A percentile compares a stretch with the other conserved stretches of the same genome.
Evolutionary conservation across 805 yeast species (phyloP).

Genomic region (Pichia eremophila): DNA sequence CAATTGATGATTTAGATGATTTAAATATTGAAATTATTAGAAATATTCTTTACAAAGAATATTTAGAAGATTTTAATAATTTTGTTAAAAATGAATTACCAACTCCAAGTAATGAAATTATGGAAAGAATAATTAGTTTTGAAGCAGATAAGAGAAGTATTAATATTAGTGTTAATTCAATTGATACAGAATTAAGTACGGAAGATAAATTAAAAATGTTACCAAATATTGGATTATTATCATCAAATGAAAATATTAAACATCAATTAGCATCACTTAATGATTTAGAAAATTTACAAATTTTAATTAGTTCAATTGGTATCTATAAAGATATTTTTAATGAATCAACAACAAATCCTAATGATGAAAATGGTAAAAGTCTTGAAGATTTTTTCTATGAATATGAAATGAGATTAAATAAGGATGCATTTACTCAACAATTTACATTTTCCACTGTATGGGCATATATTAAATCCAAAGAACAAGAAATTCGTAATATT

Average conservation of each 20-base stretch:
- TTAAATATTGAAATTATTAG: conserved; percentile 90
- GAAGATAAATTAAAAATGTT: conserved; percentile 64
- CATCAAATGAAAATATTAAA: conserved; percentile 53
- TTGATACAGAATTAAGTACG: conserved; percentile 68
- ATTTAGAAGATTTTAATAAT: conserved; percentile 73
- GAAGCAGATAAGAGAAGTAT: conserved; percentile 95
- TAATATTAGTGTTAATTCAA: conserved; percentile 83
- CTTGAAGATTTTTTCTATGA: conserved; percentile 92
- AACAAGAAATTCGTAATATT: conserved; percentile 92
- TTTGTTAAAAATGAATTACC: conserved; percentile 56
- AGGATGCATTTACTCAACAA: conserved; percentile 92
- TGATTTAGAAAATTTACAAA: conserved; percentile 75
- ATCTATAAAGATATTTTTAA: conserved; percentile 57
- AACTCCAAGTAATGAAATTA: conserved; percentile 71
- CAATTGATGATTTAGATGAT: conserved; percentile 87
- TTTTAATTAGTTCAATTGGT: conserved; percentile 51
- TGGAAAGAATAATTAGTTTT: conserved; percentile 69
- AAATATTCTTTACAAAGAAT: conserved; percentile 86
- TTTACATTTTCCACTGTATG: conserved; percentile 83
- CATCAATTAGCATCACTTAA: conserved; percentile 64
- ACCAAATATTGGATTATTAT: conserved; percentile 73
- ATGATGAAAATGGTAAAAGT: conserved; percentile 33
- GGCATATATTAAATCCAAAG: conserved; percentile 95
- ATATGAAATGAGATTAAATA: conserved; percentile 85
- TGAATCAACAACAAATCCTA: conserved; percentile 16